Evolutionary conservation across 208 protist species (phyloP), one percentile per base, ranked within the genome.

Genomic region (Acanthamoeba healyi): DNA sequence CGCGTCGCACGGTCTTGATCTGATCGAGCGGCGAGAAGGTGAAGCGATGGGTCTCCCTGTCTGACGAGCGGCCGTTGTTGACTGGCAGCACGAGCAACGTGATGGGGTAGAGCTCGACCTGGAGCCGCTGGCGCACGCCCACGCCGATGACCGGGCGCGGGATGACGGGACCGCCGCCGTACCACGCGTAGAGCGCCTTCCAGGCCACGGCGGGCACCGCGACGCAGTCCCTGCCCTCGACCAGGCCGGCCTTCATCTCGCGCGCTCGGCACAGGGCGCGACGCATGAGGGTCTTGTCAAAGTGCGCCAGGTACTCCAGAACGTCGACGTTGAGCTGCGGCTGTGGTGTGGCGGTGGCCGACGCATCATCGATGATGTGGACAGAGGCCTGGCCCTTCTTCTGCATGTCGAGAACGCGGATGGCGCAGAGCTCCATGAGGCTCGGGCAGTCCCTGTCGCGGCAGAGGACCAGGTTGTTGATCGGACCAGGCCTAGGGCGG

Each of bases 91-190:
- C 74, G 46, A 84, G 74, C 15, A 84, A 44, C 12, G 42, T 61
- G 26, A 94, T n/a, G 1, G 87, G 87, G 44, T 93, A 93, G 40
- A 93, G 87, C 87, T 93, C 87, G 4, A 93, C 87, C n/a, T 81
- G 61, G 7, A 93, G 34, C 22, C 44, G 38, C 56, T 79, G 87
- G 5, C 26, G 49, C 17, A 93, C 14, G 63, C 63, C 87, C 22
- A 81, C 63, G 19, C 44, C 61, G 63, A 93, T 74, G 40, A 93
- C 87, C 22, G 87, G 40, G 4, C 87, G 87, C 2, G 38, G 38
- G 12, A 93, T 79, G 7, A 93, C 29, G 6, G 87, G 87, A 14
- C 38, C 38, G 40, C 38, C 87, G 2, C 87, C 87, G 32, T 93
- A 93, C 87, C 87, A 93, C 10, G 61, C 5, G 40, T 93, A 15